These are phyloP conservation scores for Themeda triandra DNA, from an alignment of 176 grass and related monocot species.

Conservation along the genomic window DNA sequence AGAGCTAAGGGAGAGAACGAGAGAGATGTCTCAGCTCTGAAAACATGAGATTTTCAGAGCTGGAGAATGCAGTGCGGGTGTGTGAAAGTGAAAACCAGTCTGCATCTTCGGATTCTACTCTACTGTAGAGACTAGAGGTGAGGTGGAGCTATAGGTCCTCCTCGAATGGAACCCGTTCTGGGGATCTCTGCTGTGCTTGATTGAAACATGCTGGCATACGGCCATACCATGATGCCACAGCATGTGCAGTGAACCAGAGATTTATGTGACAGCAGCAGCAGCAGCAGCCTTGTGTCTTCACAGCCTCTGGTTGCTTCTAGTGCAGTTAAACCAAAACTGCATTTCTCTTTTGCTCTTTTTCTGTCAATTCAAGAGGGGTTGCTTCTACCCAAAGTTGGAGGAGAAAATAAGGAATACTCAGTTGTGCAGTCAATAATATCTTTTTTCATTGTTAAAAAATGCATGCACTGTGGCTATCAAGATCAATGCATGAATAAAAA, in stretches of 20 bases:
- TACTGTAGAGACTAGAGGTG: no score
- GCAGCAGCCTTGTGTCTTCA: slow-evolving; percentile 2
- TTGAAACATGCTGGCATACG: slow-evolving; percentile 22
- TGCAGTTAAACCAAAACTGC: not conserved
- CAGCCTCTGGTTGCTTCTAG: slow-evolving; percentile 31
- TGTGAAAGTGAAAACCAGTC: not conserved
- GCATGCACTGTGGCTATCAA: not conserved
- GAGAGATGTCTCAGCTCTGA: not conserved
- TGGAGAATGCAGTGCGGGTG: not conserved
- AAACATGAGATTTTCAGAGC: not conserved
- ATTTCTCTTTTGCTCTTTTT: not conserved
- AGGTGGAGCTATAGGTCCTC: not conserved
- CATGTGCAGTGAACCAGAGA: slow-evolving; percentile 29
- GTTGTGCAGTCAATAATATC: not conserved
- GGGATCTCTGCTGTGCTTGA: slow-evolving; percentile 9
- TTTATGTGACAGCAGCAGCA: slow-evolving; percentile 8
- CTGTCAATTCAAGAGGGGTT: not conserved
- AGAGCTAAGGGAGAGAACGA: not conserved
- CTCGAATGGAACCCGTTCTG: slow-evolving; percentile 21
- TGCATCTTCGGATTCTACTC: not conserved
- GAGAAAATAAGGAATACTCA: not conserved
- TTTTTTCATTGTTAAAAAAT: not conserved
- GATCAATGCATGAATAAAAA: no score
- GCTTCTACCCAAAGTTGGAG: not conserved
- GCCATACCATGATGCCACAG: not conserved